Conservation (phyloP, 2,329 filamentous ascomycete species). For the Penicillium capsulatum region DNA sequence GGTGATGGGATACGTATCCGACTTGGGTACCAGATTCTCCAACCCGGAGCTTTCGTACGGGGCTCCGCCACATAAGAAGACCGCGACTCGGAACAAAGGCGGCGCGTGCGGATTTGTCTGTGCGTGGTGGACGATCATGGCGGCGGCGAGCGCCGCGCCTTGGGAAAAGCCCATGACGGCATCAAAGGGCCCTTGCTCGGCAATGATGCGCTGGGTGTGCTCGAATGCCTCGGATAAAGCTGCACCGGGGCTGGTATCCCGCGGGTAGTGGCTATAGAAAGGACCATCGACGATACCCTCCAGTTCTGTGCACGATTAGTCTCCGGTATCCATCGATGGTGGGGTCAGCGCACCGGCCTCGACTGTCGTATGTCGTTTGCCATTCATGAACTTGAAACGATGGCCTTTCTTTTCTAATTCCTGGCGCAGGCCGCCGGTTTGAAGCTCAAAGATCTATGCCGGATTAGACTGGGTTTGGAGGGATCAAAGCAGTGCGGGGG, state of each 20-base stretch:
- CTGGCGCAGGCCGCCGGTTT: constrained; percentile 31
- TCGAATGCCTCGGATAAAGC: constrained; percentile 25
- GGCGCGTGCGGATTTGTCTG: constrained; percentile 14
- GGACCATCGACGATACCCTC: constrained; percentile 30
- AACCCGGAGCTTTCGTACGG: constrained; percentile 26
- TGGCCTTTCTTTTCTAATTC: constrained; percentile 27
- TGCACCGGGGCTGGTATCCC: constrained; percentile 20
- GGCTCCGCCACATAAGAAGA: constrained; percentile 29
- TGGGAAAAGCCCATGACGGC: constrained; percentile 34
- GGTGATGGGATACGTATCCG: constrained; percentile 19
- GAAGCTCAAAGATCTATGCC: constrained; percentile 34
- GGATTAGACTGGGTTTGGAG: neutral
- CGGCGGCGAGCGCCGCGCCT: constrained; percentile 28
- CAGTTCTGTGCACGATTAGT: constrained; percentile 21
- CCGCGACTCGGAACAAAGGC: constrained; percentile 29
- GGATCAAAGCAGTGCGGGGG: neutral
- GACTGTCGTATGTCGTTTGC: constrained; percentile 20
- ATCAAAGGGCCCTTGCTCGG: constrained; percentile 30
- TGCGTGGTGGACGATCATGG: constrained; percentile 23
- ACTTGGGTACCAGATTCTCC: constrained; percentile 11
- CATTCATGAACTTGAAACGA: constrained; percentile 29
- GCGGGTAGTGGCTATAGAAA: constrained; percentile 31
- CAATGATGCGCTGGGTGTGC: constrained; percentile 20
- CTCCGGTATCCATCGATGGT: neutral
- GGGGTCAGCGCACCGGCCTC: constrained; percentile 22